Evolutionary conservation across 148 eudicot species (phyloP), one percentile per base, ranked within the genome.

Genomic region (Rhododendron williamsianum): DNA sequence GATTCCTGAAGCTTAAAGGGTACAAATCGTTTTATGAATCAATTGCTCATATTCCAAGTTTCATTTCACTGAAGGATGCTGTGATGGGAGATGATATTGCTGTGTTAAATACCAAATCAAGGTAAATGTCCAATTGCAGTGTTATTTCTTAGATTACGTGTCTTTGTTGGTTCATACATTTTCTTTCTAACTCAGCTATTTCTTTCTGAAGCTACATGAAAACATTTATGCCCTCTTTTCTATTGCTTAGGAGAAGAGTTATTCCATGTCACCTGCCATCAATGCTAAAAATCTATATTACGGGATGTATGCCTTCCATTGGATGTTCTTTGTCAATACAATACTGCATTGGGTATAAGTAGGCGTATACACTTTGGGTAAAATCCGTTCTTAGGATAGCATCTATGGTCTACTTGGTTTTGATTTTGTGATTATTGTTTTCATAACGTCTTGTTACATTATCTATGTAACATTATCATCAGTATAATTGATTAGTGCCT

Each of bases 61-160:
- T 41, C 45, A 41, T 41, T 41, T 41, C 45, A 41, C 7, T 41
- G 1, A 41, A 41, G 45, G 45, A 41, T 41, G 45, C 45, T 41
- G 45, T 41, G 45, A 41, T 41, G 6, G 45, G 8, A 41, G 45
- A 41, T 0, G 45, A 41, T 41, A 41, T 41, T 41, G 45, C 45
- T 41, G 45, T 41, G 45, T 41, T 41, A 41, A 41, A 41, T 4
- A 41, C 45, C 45, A 41, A 41, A 41, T 41, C 45, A 5, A 81
- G 87, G 88, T 83, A 83, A 81, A 48, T 48, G 19, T 78, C 33
- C 81, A n/a, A 46, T 3, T n/a, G 25, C 27, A 16, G 19, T 45
- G 4, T 79, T 11, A 79, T 48, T 5, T 15, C 13, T 25, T 23
- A 79, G 10, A 27, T 79, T 79, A 7, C 21, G 23, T 74, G 45